These are phyloP conservation scores for Acacia confusa DNA, from an alignment of 306 rosid species.

Conservation along the genomic window DNA sequence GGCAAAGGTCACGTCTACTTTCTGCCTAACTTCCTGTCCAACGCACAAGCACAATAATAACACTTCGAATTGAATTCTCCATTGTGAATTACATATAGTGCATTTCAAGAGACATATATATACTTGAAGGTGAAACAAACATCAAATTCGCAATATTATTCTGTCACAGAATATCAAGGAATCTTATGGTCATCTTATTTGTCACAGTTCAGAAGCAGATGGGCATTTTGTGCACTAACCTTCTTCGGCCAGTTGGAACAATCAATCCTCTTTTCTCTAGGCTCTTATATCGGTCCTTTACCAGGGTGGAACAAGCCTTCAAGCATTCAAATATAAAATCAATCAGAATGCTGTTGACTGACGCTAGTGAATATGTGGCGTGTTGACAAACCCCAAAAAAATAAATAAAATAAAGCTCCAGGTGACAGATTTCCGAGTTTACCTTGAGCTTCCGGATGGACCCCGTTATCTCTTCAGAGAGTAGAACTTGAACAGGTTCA, in stretches of 20 bases:
- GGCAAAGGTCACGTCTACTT: slow-evolving; percentile 22
- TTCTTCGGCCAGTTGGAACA: slow-evolving; percentile 53
- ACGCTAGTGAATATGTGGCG: slow-evolving; percentile 8
- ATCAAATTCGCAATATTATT: background rate
- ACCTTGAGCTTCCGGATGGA: slow-evolving; percentile 91
- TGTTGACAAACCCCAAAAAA: background rate
- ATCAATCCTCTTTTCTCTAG: slow-evolving; percentile 87
- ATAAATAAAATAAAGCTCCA: background rate
- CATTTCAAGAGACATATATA: background rate
- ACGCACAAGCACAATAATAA: slow-evolving; percentile 4
- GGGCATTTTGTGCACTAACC: slow-evolving; percentile 47
- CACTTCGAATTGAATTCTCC: background rate
- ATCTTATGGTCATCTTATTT: background rate
- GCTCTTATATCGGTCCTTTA: slow-evolving; percentile 84
- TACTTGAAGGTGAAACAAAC: background rate
- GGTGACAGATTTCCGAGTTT: background rate
- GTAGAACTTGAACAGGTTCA: slow-evolving; percentile 82
- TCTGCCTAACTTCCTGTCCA: slow-evolving; percentile 29
- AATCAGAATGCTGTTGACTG: slow-evolving; percentile 24
- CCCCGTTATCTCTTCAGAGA: slow-evolving; percentile 85
- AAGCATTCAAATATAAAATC: slow-evolving; percentile 8
- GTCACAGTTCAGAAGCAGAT: background rate
- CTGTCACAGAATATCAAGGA: background rate
- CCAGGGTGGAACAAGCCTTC: slow-evolving; percentile 83
- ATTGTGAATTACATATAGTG: background rate